Evolutionary conservation across 139 green algal species (phyloP).

Genomic region (Trebouxia sp.): DNA sequence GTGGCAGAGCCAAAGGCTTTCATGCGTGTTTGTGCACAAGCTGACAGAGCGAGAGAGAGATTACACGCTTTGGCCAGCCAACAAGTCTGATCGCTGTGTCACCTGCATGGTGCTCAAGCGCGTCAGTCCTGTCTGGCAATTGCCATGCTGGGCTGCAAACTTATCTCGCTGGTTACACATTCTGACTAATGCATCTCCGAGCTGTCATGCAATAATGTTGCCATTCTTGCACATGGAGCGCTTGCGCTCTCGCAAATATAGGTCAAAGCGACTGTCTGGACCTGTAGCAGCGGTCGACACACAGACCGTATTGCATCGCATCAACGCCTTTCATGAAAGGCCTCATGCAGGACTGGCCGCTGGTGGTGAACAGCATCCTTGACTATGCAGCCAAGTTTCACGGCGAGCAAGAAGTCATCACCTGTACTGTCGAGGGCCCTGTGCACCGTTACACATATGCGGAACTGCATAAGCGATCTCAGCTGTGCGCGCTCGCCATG

Average conservation of each 20-base stretch:
- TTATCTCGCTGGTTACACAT: too few species aligned
- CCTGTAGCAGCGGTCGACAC: too few species aligned
- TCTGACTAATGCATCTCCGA: too few species aligned
- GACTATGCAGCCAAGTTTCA: slow-evolving; percentile 72
- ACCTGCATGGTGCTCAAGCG: neutral
- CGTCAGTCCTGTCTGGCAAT: too few species aligned
- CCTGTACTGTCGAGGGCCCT: slow-evolving; percentile 36
- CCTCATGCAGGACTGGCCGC: slow-evolving; percentile 33
- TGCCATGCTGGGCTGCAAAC: too few species aligned
- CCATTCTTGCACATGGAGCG: too few species aligned
- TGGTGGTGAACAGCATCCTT: slow-evolving; percentile 48
- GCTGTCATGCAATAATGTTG: neutral
- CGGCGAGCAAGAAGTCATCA: slow-evolving; percentile 59
- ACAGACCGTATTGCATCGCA: too few species aligned
- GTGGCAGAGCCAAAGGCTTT: too few species aligned
- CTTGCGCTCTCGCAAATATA: too few species aligned
- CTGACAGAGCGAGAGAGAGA: too few species aligned
- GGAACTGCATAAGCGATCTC: slow-evolving; percentile 49
- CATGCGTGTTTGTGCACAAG: too few species aligned
- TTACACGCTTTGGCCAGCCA: neutral
- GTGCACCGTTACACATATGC: slow-evolving; percentile 53
- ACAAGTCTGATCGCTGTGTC: neutral
- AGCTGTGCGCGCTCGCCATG: slow-evolving; percentile 65
- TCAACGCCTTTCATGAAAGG: neutral
- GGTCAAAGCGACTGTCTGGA: too few species aligned